Evolutionary conservation across 371 early-diverging fungal genomes (phyloP), one percentile per base, ranked within the genome.

Genomic region (Mucor saturninus): DNA sequence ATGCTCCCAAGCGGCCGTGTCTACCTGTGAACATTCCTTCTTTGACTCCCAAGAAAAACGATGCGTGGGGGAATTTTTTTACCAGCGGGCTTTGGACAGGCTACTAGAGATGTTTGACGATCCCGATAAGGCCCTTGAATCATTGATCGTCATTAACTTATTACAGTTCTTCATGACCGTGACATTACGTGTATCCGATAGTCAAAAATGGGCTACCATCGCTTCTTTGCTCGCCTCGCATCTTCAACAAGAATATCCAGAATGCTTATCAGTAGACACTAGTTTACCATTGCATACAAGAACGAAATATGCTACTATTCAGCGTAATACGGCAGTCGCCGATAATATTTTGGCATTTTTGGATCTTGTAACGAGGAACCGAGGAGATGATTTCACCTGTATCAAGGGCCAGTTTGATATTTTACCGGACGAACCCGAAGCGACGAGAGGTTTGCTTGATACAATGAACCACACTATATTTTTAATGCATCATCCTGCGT

Each of bases 61-160:
- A 37, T 56, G 46, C 13, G 10, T 61, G 38, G 61, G 67, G 14
- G 67, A 66, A 56, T 54, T 49, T 2, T 69, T 65, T 54, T 69
- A 57, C 32, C 21, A 53, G 2, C 48, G 15, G 15, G 39, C 50
- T 14, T 58, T 61, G 37, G 50, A 57, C 3, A 53, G 35, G 10
- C 30, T 69, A 1, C 29, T 57, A 1, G 61, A 65, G 4, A 69
- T 61, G 29, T 69, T 57, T 45, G 65, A 65, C 43, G 69, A 69
- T 15, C 65, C 62, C 0, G 54, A 65, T 8, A n/a, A 37, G 5
- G 29, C 28, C 13, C 31, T 69, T 8, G 69, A 69, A 55, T 46
- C 65, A 14, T 30, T 69, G 3, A 14, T 69, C 5, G 30, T 43
- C 0, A 42, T 57, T 21, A 69, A 65, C 39, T 11, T 60, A 5